These are phyloP conservation scores for Garcia nutans DNA, from an alignment of 345 rosid species.

Conservation along the genomic window DNA sequence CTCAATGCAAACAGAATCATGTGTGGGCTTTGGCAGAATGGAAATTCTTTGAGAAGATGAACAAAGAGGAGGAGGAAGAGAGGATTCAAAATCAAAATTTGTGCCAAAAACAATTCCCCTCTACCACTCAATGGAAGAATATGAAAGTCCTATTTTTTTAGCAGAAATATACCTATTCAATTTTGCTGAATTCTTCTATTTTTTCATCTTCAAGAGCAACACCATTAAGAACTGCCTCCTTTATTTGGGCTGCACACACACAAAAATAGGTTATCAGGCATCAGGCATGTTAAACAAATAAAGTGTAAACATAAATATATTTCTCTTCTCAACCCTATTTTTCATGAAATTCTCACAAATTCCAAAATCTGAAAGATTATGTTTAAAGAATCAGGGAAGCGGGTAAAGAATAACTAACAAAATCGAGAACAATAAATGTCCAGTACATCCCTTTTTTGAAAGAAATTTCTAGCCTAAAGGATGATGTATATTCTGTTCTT, in stretches of 20 bases:
- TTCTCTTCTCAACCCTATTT: not conserved
- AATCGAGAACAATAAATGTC: not conserved
- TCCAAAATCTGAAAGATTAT: not conserved
- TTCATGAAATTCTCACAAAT: not conserved
- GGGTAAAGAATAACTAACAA: not conserved
- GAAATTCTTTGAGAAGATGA: too few species aligned
- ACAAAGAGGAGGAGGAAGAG: too few species aligned
- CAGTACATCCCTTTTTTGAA: not conserved
- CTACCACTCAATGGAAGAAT: not conserved
- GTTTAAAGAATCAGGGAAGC: not conserved
- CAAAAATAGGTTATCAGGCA: constrained; percentile 11
- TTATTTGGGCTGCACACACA: constrained; percentile 55
- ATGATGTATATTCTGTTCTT: not conserved
- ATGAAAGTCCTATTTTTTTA: not conserved
- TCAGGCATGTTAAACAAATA: constrained; percentile 18
- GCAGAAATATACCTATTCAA: constrained; percentile 64
- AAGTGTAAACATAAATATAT: constrained; percentile 7
- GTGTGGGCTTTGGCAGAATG: too few species aligned
- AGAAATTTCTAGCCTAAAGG: not conserved
- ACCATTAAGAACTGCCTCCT: constrained; percentile 88
- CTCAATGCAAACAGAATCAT: too few species aligned
- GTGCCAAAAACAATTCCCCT: not conserved
- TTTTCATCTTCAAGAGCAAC: constrained; percentile 85
- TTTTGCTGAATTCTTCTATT: constrained; percentile 77
- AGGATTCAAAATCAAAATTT: not conserved